These are phyloP conservation scores for Trametes villosa DNA, from an alignment of 768 basidiomycete genomes.

Conservation along the genomic window DNA sequence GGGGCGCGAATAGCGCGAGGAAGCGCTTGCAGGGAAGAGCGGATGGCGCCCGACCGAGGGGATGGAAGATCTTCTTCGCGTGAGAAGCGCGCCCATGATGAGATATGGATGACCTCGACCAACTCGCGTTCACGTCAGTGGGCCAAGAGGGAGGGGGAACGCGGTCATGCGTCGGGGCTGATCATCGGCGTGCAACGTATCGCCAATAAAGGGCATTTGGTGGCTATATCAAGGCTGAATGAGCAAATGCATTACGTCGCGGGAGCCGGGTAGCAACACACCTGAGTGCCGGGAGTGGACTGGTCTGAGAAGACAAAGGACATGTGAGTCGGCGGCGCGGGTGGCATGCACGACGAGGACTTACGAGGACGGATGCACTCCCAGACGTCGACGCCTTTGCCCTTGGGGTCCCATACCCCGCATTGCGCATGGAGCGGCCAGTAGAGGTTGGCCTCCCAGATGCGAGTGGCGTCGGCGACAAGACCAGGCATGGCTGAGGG, in stretches of 20 bases:
- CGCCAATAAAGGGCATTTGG: conserved; percentile 51
- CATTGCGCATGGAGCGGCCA: conserved; percentile 72
- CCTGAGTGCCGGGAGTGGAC: conserved; percentile 56
- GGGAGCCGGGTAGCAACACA: conserved; percentile 21
- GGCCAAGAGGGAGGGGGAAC: not conserved
- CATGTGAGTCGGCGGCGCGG: conserved; percentile 6
- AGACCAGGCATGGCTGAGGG: conserved; percentile 43
- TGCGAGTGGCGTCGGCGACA: conserved; percentile 67
- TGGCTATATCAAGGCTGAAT: conserved; percentile 36
- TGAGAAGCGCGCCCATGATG: conserved; percentile 5
- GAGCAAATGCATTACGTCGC: conserved; percentile 1
- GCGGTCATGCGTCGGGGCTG: conserved; percentile 25
- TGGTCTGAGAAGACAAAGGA: conserved; percentile 48
- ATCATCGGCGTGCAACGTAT: conserved; percentile 50
- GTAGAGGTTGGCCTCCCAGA: conserved; percentile 71
- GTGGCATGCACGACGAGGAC: conserved; percentile 34
- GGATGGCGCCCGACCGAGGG: conserved; percentile 2
- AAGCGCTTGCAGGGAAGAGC: conserved; percentile 15
- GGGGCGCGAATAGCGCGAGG: conserved; percentile 4
- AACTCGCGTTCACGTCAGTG: conserved; percentile 3
- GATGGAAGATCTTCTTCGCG: conserved; percentile 9
- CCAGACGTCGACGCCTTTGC: conserved; percentile 75
- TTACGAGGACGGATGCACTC: conserved; percentile 73
- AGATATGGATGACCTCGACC: conserved; percentile 6
- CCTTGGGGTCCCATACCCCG: conserved; percentile 69